Evolutionary conservation across 352 stramenopile genomes (phyloP), one percentile per base, ranked within the genome.

Genomic region (Phytophthora palmivora): DNA sequence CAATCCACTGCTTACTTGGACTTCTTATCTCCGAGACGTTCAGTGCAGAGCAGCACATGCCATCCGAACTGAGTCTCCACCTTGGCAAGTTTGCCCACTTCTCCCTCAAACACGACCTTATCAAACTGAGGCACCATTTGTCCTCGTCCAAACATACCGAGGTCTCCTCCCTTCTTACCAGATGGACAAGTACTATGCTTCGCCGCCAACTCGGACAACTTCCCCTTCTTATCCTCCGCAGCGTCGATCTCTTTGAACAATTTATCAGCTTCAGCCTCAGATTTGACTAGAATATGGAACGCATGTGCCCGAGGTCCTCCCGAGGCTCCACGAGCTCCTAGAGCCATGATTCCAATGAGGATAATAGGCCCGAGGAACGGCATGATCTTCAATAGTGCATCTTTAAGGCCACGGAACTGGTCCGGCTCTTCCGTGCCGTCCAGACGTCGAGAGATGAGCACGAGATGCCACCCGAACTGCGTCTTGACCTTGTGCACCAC

Each of bases 121-220:
- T 94, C 83, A 28, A 94, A 92, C 63, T 81, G 78, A 3, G 81
- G 75, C 53, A 91, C 78, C 85, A 94, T 94, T 70, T 90, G 66
- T 5, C 82, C 82, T 36, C 73, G 78, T 57, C 82, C 79, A 58
- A 91, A 91, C 65, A 82, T 80, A 50, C 78, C 78, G 34, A 91
- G 74, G 52, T 88, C 77, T 37, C 82, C 82, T 33, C 77, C 79
- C 48, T 87, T 87, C 55, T 73, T 77, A 52, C 80, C 77, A 30
- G 79, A 88, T 11, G 82, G 82, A 58, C 82, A 91, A 11, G 63
- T 76, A 43, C 79, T 88, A 55, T 88, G 66, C 34, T 55, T 74
- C 19, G 45, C 54, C 11, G 82, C 82, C 16, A 91, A 58, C 19
- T 88, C 78, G 4, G 75, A 76, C 33, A 94, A 68, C 28, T 80